Conservation (phyloP, 805 yeast species). For the Sungouiella thailandica region DNA sequence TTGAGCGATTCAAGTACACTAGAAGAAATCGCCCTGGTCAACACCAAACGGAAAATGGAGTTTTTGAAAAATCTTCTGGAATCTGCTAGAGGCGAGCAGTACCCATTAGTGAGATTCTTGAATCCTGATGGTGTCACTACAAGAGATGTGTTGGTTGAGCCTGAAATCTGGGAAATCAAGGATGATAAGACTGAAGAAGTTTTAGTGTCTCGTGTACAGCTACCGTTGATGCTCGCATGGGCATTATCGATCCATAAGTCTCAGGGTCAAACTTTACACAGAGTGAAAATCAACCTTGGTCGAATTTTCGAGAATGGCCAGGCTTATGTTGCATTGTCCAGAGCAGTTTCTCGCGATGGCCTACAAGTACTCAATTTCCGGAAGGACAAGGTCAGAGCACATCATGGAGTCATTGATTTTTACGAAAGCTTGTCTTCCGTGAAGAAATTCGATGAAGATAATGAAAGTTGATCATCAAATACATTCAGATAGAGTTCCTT, state of each 20-base stretch:
- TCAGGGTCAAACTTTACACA: conserved; percentile 75
- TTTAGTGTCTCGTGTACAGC: conserved; percentile 46
- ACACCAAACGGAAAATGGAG: conserved; percentile 44
- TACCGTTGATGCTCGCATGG: conserved; percentile 75
- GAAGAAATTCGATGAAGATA: conserved; percentile 3
- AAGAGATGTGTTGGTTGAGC: conserved; percentile 72
- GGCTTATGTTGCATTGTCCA: conserved; percentile 74
- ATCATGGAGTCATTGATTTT: conserved; percentile 10
- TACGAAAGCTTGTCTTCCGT: conserved; percentile 24
- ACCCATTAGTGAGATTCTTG: conserved; percentile 75
- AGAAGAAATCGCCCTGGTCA: conserved; percentile 5
- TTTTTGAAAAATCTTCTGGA: conserved; percentile 39
- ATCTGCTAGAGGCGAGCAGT: conserved; percentile 43
- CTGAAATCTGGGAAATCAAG: conserved; percentile 77
- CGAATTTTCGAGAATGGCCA: conserved; percentile 77
- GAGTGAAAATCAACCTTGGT: conserved; percentile 64
- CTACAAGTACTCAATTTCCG: conserved; percentile 15
- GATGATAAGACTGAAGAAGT: conserved; percentile 61
- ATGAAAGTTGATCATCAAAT: not conserved
- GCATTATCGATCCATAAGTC: conserved; percentile 81
- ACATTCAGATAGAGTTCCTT: conserved; percentile 15
- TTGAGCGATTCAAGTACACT: not conserved
- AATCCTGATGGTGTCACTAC: conserved; percentile 62
- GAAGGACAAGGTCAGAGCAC: conserved; percentile 11
- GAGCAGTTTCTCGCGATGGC: conserved; percentile 44